Evolutionary conservation across 805 yeast species (phyloP).

Genomic region (Yarrowia keelungensis): DNA sequence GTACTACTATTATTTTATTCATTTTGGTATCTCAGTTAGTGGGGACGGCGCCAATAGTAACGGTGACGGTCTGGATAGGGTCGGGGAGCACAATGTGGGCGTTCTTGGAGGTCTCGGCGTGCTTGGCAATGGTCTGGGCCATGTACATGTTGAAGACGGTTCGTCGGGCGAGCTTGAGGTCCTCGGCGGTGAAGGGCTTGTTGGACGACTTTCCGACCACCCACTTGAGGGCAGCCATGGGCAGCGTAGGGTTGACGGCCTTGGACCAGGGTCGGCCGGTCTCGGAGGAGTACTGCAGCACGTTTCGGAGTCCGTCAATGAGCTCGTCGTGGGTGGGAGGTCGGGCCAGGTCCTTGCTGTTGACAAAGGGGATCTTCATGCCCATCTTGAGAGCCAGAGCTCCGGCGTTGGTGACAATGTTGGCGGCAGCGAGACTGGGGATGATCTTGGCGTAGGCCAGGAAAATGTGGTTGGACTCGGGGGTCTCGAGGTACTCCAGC

Average conservation of each 20-base stretch:
- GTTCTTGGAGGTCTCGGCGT: conserved; percentile 12
- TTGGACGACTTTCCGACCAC: neutral
- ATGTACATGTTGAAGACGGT: conserved; percentile 20
- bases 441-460: conserved; percentile 9
- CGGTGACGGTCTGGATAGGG: conserved; percentile 8
- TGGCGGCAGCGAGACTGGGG: conserved; percentile 12
- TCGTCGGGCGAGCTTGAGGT: conserved; percentile 8
- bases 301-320: neutral
- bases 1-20: too few relatives aligned
- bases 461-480: neutral
- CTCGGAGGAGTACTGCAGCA: neutral
- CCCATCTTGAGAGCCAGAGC: conserved; percentile 5
- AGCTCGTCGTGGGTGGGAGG: conserved; percentile 5
- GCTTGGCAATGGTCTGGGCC: conserved; percentile 19
- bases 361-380: conserved; percentile 8
- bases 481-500: conserved; percentile 8
- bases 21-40: neutral
- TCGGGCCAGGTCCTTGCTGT: conserved; percentile 1
- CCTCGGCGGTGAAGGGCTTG: conserved; percentile 5
- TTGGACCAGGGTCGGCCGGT: conserved; percentile 5
- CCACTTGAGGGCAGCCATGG: conserved; percentile 7
- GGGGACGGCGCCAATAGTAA: conserved; percentile 2
- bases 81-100: conserved; percentile 10
- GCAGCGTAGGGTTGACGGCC: conserved; percentile 6
- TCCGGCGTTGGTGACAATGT: conserved; percentile 11